phyloP scores from a whole-genome alignment of 768 basidiomycete species.

The Amanita molliuscula region DNA sequence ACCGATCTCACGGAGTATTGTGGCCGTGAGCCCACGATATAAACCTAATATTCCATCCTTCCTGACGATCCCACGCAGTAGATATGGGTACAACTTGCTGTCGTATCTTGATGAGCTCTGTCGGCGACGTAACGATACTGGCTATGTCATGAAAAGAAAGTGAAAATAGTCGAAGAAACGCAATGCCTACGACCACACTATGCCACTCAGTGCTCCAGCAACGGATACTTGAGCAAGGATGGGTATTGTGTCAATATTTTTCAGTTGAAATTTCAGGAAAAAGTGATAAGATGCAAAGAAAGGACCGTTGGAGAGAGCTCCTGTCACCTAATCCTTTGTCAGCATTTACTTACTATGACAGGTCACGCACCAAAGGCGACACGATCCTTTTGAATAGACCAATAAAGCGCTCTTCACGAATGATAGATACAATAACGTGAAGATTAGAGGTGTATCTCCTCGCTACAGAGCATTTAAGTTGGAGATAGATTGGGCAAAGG shows the following conservation, averaged over 20 bases:
- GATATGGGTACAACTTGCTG: conserved; percentile 52
- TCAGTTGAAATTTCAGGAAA: conserved; percentile 59
- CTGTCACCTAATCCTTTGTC: conserved; percentile 62
- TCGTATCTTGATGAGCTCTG: conserved; percentile 82
- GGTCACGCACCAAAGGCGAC: conserved; percentile 83
- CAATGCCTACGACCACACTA: conserved; percentile 61
- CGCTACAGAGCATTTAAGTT: too few relatives aligned
- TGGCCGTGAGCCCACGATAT: conserved; percentile 68
- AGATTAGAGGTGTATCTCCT: conserved; percentile 50
- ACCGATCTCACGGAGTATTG: conserved; percentile 67
- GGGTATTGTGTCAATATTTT: conserved; percentile 35
- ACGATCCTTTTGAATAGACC: conserved; percentile 71
- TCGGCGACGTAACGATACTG: conserved; percentile 72
- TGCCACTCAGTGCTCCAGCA: conserved; percentile 73
- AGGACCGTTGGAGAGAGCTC: conserved; percentile 74
- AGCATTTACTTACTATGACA: too few relatives aligned
- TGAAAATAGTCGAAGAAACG: background rate
- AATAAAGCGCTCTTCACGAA: conserved; percentile 55
- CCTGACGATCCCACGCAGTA: conserved; percentile 42
- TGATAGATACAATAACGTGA: conserved; percentile 57
- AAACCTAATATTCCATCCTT: conserved; percentile 52
- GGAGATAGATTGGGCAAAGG: too few relatives aligned
- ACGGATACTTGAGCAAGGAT: conserved; percentile 62
- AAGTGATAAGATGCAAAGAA: conserved; percentile 82
- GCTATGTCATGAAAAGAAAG: background rate